Evolutionary conservation across 768 basidiomycete genomes (phyloP), one percentile per base, ranked within the genome.

Genomic region (Cyathus striatus): DNA sequence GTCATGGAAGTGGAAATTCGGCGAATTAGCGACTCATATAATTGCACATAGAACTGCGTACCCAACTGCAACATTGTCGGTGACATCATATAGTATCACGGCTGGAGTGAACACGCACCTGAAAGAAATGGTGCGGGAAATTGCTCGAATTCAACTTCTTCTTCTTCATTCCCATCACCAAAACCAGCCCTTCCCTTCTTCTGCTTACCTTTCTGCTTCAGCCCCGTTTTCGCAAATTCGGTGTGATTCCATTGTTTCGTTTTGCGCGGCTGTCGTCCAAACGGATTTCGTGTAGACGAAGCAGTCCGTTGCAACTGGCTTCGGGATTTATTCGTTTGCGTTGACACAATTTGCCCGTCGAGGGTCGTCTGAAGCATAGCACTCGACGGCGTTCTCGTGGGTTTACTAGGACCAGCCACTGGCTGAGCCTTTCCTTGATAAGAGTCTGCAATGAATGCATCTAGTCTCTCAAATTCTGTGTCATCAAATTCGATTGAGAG

Each of bases 161-260:
- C n/a, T 20, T 78, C 83, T n/a, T 79, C 79, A 1, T 69, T 68
- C 12, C 73, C 73, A 17, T 73, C 76, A 6, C 72, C 77, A 37
- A 72, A 75, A 24, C 67, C 64, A 13, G 61, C 56, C 13, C 54
- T 57, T 38, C 69, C 68, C 2, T 59, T 64, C 51, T 77, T 81
- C n/a, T n/a, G n/a, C n/a, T n/a, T n/a, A n/a, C n/a, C n/a, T 57
- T 79, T 83, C 39, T 68, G 75, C 53, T 70, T 81, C 65, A 76
- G 63, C 0, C 91, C 92, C 3, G 83, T 78, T 65, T 90, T 87
- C 4, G 92, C 83, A 54, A 89, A 95, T 10, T 70, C 80, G 0
- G 93, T 90, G 18, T 90, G 83, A 57, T 98, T 92, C 96, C 96
- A 99, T 37, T 72, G 68, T 68, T 95, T 97, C 1, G 75, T 79